Evolutionary conservation across 306 rosid species (phyloP).

Genomic region (Casuarina glauca): DNA sequence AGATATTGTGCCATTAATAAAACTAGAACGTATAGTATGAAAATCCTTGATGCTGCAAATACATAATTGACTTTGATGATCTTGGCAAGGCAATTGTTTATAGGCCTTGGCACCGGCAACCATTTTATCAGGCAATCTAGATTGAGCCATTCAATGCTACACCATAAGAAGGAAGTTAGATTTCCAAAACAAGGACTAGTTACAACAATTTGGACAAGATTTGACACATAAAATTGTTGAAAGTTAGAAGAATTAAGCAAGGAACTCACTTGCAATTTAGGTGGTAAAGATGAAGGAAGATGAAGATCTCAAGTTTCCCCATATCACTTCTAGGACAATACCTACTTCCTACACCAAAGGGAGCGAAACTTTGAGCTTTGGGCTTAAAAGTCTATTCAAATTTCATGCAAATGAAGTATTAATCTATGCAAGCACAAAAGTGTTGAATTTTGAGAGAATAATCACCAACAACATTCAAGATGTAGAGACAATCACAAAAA

Average conservation of each 20-base stretch:
- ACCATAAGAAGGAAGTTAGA: too few species aligned
- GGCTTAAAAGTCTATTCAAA: constrained; percentile 44
- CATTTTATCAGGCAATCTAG: constrained; percentile 38
- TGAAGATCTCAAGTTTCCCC: constrained; percentile 42
- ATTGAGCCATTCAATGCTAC: constrained; percentile 26
- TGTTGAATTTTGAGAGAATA: too few species aligned
- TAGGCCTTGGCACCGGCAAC: constrained; percentile 26
- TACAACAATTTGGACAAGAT: too few species aligned
- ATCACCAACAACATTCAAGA: too few species aligned
- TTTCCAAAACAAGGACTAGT: too few species aligned
- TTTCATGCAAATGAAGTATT: not conserved
- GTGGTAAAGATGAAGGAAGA: constrained; percentile 46
- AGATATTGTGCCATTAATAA: too few species aligned
- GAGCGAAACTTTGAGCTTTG: constrained; percentile 56
- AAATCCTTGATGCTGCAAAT: too few species aligned
- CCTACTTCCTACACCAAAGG: constrained; percentile 65
- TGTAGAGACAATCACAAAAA: too few species aligned
- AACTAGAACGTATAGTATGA: too few species aligned
- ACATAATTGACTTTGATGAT: too few species aligned
- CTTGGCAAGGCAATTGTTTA: too few species aligned
- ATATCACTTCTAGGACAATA: constrained; percentile 61
- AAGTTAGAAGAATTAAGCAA: not conserved
- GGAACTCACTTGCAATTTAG: constrained; percentile 45
- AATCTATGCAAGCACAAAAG: not conserved
- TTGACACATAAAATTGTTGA: not conserved